Evolutionary conservation across 208 protist genomes (phyloP), one percentile per base, ranked within the genome.

Genomic region (Crithidia thermophila): DNA sequence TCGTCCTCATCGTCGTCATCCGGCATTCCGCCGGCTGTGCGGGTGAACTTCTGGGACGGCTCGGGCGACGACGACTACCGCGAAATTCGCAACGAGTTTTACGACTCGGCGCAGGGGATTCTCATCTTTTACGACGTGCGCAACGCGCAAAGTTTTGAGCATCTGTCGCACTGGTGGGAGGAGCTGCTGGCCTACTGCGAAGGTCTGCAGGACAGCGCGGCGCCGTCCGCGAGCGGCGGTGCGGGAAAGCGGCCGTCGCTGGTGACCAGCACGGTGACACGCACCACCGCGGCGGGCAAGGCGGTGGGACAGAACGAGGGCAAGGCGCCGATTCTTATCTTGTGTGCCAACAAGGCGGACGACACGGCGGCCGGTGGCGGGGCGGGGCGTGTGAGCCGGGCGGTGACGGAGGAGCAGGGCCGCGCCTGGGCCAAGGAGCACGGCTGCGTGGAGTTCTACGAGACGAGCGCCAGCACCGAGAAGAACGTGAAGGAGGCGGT

Each of bases 11-110:
- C 36, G 6, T 40, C 36, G 9, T 6, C 47, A 16, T 57, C 27
- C 21, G 45, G 33, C 36, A 49, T 50, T 33, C 55, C 56, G 0
- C 4, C 79, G 13, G 76, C 77, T 9, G 79, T 98, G 45, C 86
- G 93, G 4, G 88, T 98, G 4, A 98, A 99, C 74, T 99, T 99
- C 61, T 99, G 95, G 90, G 98, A 99, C 63, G 82, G 97, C 53
- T 82, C 97, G 9, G 98, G 98, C 11, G 79, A 86, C 5, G 55
- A 61, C n/a, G 93, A 97, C 57, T 98, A 90, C 65, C 60, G 85
- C 13, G 95, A 99, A 50, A 84, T 94, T 6, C 82, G 98, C 3
- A 98, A 98, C 75, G 98, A 99, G 79, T 99, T 99, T 81, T 99
- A 99, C 78, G 80, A 75, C 27, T 84, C 98, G 7, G 79, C 94